Base-by-base conservation (phyloP, 2,329 filamentous ascomycete species). In the Phialophora chinensis region DNA sequence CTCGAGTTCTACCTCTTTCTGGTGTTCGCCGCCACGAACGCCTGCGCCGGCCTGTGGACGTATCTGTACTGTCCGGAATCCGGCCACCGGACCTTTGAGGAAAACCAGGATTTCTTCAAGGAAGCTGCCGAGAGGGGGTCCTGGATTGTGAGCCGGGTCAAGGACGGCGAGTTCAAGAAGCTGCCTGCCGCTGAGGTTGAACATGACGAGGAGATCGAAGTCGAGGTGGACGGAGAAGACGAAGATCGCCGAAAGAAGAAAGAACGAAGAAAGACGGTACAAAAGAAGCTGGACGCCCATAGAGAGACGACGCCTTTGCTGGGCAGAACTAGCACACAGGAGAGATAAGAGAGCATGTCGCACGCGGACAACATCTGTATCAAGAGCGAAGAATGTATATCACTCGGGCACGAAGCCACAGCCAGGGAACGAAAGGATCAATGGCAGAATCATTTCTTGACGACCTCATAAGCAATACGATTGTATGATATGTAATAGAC, bases 41-140 rank as follows among this genome's bases (percentile, higher is more conserved):
- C 80, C 0, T 74, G 87, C 52, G 86, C 86, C 0, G 86, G 84
- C 0, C 71, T 81, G 29, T 85, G 82, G 83, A 87, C 85, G 0
- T 87, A 80, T 71, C 66, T 72, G 27, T 81, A 79, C 66, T 76
- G 75, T 31, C 86, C 86, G 0, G 86, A 88, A 74, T 86, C 80
- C 14, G 86, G 86, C 0, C 84, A 85, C 0, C 73, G 87, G 29
- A 84, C 81, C 57, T 88, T 88, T 67, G 85, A 87, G 67, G 86
- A 87, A 71, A 88, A 88, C 68, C 84, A 86, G 73, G 77, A 82
- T 61, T 88, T 87, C 75, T 88, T 88, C 71, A 77, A 80, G 60
- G 80, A 82, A 65, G 86, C 86, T 2, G 77, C 76, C 53, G 79
- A 86, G 54, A 79, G 80, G 1, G 79, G 80, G 3, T 83, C 77